Evolutionary conservation across 1,284 basidiomycete species (phyloP).

Genomic region (Grifola frondosa): DNA sequence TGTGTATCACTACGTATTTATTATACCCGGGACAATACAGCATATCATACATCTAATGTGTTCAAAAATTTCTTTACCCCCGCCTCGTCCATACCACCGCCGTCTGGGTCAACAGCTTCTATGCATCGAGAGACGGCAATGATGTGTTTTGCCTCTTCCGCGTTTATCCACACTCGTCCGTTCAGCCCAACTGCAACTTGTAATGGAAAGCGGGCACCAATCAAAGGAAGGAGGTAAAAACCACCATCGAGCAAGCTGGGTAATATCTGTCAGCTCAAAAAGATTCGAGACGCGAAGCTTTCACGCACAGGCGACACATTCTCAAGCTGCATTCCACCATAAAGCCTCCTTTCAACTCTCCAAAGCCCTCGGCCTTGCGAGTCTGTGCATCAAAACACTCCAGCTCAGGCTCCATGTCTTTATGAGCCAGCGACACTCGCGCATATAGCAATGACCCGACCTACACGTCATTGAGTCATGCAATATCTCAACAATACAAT

Average conservation of each 20-base stretch:
- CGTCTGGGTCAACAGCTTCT: conserved; percentile 69
- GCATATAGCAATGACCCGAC: conserved; percentile 81
- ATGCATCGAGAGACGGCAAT: conserved; percentile 71
- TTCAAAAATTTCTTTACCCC: conserved; percentile 53
- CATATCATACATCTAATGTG: conserved; percentile 51
- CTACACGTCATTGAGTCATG: conserved; percentile 39
- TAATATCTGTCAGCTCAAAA: no score
- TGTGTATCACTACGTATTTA: conserved; percentile 11
- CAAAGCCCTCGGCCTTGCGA: conserved; percentile 80
- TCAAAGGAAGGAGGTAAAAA: conserved; percentile 70
- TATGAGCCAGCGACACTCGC: conserved; percentile 81
- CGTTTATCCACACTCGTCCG: conserved; percentile 77
- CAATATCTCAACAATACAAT: background rate
- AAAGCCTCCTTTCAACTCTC: conserved; percentile 81
- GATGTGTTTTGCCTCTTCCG: conserved; percentile 65
- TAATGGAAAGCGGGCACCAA: conserved; percentile 73
- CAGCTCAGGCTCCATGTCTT: conserved; percentile 87
- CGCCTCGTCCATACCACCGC: conserved; percentile 50
- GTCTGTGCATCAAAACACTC: conserved; percentile 88
- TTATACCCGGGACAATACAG: conserved; percentile 7
- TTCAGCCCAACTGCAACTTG: conserved; percentile 81
- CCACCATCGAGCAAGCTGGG: no score
- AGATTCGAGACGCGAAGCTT: background rate
- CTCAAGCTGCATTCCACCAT: conserved; percentile 71
- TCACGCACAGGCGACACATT: conserved; percentile 77